Percentiles rank a stretch among this genome's conserved stretches.
Evolutionary conservation across 2,329 filamentous ascomycete genomes (phyloP).

Genomic region (Aspergillus proliferans): DNA sequence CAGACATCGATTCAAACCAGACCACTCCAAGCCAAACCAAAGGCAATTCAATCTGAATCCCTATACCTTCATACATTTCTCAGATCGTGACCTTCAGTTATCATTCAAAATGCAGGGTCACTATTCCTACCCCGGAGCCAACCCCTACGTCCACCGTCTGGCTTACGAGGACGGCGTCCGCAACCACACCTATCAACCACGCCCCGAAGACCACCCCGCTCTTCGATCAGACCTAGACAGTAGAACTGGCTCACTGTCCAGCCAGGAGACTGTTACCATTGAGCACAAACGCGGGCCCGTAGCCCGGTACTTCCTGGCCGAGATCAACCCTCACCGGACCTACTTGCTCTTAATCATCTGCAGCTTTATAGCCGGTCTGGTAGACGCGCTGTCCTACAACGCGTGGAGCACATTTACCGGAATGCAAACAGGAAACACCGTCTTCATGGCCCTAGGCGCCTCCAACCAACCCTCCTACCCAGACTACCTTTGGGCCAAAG

Average conservation of each 20-base stretch:
- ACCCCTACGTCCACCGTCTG: too few species aligned
- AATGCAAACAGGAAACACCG: conserved; percentile 43
- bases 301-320: conserved; percentile 13
- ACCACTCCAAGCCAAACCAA: too few species aligned
- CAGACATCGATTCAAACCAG: too few species aligned
- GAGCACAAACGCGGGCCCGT: too few species aligned
- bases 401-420: conserved; percentile 39
- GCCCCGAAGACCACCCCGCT: too few species aligned
- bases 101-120: too few species aligned
- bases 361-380: conserved; percentile 34
- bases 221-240: background rate
- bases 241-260: background rate
- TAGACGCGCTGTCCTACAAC: conserved; percentile 37
- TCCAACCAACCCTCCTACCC: conserved; percentile 36
- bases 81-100: too few species aligned
- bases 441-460: conserved; percentile 40
- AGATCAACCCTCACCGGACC: conserved; percentile 19
- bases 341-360: conserved; percentile 29
- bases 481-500: conserved; percentile 38
- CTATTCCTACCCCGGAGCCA: too few species aligned
- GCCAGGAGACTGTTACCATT: background rate
- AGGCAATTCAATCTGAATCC: too few species aligned
- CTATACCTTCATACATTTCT: too few species aligned
- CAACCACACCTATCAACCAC: too few species aligned
- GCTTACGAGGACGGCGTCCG: too few species aligned